Base-by-base conservation (phyloP, 345 rosid species). In the Laguncularia racemosa region DNA sequence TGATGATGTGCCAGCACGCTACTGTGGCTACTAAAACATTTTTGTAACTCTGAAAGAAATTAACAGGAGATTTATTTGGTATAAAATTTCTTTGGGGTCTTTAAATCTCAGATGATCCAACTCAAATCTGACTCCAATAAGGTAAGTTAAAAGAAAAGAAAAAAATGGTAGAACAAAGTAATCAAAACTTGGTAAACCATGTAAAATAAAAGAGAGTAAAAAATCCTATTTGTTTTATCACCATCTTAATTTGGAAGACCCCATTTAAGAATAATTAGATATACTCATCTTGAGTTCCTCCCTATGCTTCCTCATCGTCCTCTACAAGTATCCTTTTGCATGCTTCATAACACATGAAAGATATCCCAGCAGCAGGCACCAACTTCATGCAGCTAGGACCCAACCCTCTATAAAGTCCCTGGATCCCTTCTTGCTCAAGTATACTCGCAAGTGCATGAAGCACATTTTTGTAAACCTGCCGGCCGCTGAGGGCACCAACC, bases 321-420 rank as follows among this genome's bases (percentile, higher is more conserved):
- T 85, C 97, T 7, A 95, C 76, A 10, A 90, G 78, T 62, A 89
- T 81, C 83, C 78, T 78, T 71, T 90, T 93, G 76, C 91, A 83
- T 26, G 97, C 97, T 71, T 93, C 97, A 66, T 89, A 93, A 68
- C 97, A 93, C 99, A 93, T 89, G 71, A 93, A 93, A 12, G 99
- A 90, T 72, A 93, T 89, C 60, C 99, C 99, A 53, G 97, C 99
- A 48, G 99, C 97, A 38, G 95, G 96, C 44, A 92, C 95, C 81
- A 92, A 58, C 77, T 92, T 92, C 88, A 89, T 72, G 85, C 95
- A 89, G 68, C 96, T 92, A 0, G 95, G 96, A 44, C 97, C 98
- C 61, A 92, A 67, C 53, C 98, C 98, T 69, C 79, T 85, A 65
- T 89, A 93, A 63, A 91, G 70, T 59, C 99, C 97, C 0, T 52